Evolutionary conservation across 805 yeast species (phyloP).

Genomic region (Ogataea thermomethanolica): DNA sequence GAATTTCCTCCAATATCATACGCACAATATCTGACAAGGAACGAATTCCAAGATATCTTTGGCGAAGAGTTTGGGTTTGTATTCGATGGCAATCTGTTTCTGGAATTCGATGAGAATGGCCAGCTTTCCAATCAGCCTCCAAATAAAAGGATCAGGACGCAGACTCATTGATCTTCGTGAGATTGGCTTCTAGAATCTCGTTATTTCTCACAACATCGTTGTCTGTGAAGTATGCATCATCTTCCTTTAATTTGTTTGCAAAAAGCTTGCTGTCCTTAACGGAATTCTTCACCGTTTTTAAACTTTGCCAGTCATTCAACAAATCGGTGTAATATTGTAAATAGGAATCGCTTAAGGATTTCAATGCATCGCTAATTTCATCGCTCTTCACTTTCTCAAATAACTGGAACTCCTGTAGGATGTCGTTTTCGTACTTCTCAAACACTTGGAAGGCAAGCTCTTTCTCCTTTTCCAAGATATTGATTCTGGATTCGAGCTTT

Average conservation of each 20-base stretch:
- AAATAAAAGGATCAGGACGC: slow-evolving; percentile 7
- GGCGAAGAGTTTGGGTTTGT: slow-evolving; percentile 37
- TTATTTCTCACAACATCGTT: slow-evolving; percentile 30
- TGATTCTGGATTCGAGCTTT: slow-evolving; percentile 38
- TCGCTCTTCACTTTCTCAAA: slow-evolving; percentile 79
- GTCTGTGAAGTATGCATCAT: slow-evolving; percentile 24
- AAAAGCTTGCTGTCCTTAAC: slow-evolving; percentile 6
- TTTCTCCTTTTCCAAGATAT: slow-evolving; percentile 44
- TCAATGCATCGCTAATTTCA: slow-evolving; percentile 70
- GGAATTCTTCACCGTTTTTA: slow-evolving; percentile 14
- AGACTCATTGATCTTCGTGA: slow-evolving; percentile 16
- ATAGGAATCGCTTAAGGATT: slow-evolving; percentile 72
- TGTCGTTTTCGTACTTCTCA: slow-evolving; percentile 42
- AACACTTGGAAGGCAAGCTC: slow-evolving; percentile 42
- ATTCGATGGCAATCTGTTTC: slow-evolving; percentile 23
- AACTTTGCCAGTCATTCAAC: slow-evolving; percentile 64
- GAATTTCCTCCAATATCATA: slow-evolving; percentile 62
- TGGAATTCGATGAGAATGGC: slow-evolving; percentile 25
- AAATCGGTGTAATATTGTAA: slow-evolving; percentile 67
- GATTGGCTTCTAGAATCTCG: slow-evolving; percentile 22
- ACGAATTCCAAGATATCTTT: slow-evolving; percentile 49
- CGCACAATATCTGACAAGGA: slow-evolving; percentile 45
- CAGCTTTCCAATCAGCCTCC: slow-evolving; percentile 9
- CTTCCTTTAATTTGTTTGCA: slow-evolving; percentile 22
- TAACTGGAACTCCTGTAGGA: slow-evolving; percentile 50